Percentiles rank a stretch among this genome's conserved stretches.
phyloP scores from a whole-genome alignment of 2,329 filamentous ascomycete genomes.

The Periconia macrospinosa region DNA sequence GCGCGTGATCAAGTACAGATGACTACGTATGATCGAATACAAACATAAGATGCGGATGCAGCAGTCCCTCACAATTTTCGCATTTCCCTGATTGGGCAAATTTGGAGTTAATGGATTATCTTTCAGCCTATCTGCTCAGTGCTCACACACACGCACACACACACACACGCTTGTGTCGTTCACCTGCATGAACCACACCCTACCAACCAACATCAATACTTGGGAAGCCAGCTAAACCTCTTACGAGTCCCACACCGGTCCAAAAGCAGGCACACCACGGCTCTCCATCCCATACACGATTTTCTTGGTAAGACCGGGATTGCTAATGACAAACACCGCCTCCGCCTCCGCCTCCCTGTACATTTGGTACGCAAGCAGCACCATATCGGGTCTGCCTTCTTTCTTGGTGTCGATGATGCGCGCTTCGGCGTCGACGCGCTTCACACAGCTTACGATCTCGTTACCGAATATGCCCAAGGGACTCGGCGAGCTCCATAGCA shows the following conservation, averaged over 20 bases:
- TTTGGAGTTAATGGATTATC: no score
- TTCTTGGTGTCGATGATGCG: conserved; percentile 67
- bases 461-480: conserved; percentile 65
- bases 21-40: no score
- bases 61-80: no score
- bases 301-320: conserved; percentile 66
- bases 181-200: no score
- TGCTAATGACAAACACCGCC: conserved; percentile 72
- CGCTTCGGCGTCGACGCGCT: conserved; percentile 59
- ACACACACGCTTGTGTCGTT: no score
- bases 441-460: conserved; percentile 58
- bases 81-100: no score
- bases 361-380: conserved; percentile 58
- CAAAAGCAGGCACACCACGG: conserved; percentile 66
- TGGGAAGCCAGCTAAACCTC: background rate
- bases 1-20: no score
- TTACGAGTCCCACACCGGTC: conserved; percentile 69
- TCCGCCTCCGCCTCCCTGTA: conserved; percentile 55
- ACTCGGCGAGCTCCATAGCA: conserved; percentile 68
- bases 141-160: no score
- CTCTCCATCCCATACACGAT: conserved; percentile 69
- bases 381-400: conserved; percentile 62
- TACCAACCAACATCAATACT: no score
- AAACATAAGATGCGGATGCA: no score
- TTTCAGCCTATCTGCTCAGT: no score